Percentiles rank a stretch among this genome's conserved stretches.
These are phyloP conservation scores for Fraxinus pennsylvanica DNA, from an alignment of 257 asterid species.

Conservation along the genomic window DNA sequence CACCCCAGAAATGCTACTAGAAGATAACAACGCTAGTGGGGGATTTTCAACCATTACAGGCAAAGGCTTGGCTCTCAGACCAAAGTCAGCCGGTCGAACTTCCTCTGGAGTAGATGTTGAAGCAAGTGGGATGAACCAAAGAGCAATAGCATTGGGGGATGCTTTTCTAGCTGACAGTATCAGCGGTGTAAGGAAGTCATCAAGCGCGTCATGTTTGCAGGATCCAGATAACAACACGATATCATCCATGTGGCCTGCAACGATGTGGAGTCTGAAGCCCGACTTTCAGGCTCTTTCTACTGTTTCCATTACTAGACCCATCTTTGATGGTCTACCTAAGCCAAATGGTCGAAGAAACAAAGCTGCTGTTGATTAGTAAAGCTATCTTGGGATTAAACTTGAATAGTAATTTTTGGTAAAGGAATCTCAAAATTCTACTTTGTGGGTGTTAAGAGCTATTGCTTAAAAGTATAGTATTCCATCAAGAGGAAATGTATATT, in stretches of 20 bases:
- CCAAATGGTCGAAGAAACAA: conserved; percentile 66
- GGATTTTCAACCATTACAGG: conserved; percentile 55
- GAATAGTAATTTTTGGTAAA: not conserved
- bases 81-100: conserved; percentile 57
- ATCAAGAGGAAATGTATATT: not conserved
- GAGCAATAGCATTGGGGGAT: conserved; percentile 45
- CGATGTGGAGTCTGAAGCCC: conserved; percentile 76
- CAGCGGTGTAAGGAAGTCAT: conserved; percentile 65
- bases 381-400: not conserved
- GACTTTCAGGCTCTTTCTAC: conserved; percentile 72
- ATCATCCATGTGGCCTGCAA: conserved; percentile 67
- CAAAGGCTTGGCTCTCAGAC: conserved; percentile 75
- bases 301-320: conserved; percentile 66
- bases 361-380: conserved; percentile 66
- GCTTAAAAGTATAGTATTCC: not conserved
- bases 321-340: conserved; percentile 78
- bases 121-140: conserved; percentile 35
- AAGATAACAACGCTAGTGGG: conserved; percentile 51
- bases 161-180: conserved; percentile 37
- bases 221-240: conserved; percentile 59
- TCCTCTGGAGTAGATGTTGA: conserved; percentile 39
- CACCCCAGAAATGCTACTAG: conserved; percentile 68
- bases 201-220: conserved; percentile 76
- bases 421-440: not conserved
- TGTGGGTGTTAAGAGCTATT: not conserved